Conservation (phyloP, 768 basidiomycete genomes). For the Dentipellis fragilis region DNA sequence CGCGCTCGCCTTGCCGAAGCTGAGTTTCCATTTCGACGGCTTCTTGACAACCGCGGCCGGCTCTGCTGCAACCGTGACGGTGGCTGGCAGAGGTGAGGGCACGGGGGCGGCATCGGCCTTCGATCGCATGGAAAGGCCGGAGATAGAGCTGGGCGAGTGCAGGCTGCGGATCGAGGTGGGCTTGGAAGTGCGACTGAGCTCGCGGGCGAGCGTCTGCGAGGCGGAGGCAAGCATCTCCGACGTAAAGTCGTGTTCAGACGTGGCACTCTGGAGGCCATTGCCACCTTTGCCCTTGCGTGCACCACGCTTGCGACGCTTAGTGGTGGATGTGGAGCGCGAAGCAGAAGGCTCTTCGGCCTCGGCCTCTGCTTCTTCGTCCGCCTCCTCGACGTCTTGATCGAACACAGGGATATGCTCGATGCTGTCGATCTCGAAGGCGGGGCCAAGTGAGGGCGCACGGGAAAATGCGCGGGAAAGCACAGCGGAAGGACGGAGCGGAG, state of each 20-base stretch:
- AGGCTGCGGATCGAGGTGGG: conserved; percentile 2
- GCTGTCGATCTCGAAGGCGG: conserved; percentile 14
- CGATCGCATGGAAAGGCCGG: conserved; percentile 10
- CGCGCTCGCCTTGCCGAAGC: conserved; percentile 51
- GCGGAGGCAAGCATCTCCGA: conserved; percentile 67
- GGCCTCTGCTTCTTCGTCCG: conserved; percentile 31
- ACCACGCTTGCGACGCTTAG: conserved; percentile 77
- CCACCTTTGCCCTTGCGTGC: conserved; percentile 72
- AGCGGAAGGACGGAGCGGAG: conserved; percentile 40
- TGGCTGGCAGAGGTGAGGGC: conserved; percentile 29
- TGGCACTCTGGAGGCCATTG: conserved; percentile 13
- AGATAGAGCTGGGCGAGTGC: conserved; percentile 8
- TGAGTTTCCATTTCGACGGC: conserved; percentile 78
- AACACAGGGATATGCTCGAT: conserved; percentile 15
- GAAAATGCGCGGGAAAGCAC: conserved; percentile 42
- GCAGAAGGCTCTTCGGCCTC: conserved; percentile 3
- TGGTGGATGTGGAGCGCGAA: conserved; percentile 40
- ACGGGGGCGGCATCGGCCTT: conserved; percentile 16
- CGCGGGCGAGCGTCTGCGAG: conserved; percentile 74
- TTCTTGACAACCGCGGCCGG: conserved; percentile 43
- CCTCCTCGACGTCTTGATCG: conserved; percentile 24
- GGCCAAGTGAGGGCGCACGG: conserved; percentile 49
- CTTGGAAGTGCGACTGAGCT: conserved; percentile 55
- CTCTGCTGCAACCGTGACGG: conserved; percentile 7
- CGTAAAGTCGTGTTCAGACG: conserved; percentile 35